Percentiles rank a stretch among this genome's conserved stretches.
Conservation (phyloP, 2,329 filamentous ascomycete species). For the Aspergillus sp. region DNA sequence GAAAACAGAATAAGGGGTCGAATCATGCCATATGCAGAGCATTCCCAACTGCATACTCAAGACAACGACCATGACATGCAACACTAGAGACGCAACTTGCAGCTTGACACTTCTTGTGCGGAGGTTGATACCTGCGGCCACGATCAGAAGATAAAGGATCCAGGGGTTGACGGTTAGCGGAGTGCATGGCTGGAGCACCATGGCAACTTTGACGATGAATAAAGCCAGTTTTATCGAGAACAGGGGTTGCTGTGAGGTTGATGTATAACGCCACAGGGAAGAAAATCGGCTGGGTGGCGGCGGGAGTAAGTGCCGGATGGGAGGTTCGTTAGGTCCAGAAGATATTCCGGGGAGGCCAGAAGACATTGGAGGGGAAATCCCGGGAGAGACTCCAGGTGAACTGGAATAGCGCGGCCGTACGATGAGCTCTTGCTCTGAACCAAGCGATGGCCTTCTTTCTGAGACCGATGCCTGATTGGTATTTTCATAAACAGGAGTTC, state of each 20-base stretch:
- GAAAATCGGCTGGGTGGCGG: slow-evolving; percentile 42
- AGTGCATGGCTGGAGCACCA: slow-evolving; percentile 70
- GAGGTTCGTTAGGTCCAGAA: slow-evolving; percentile 21
- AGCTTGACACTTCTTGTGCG: slow-evolving; percentile 39
- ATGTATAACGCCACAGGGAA: slow-evolving; percentile 27
- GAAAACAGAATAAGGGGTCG: neutral
- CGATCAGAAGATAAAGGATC: slow-evolving; percentile 69
- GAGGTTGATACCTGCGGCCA: slow-evolving; percentile 70
- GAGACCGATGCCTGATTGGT: slow-evolving; percentile 1
- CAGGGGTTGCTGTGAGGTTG: slow-evolving; percentile 41
- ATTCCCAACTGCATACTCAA: slow-evolving; percentile 42
- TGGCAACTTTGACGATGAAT: slow-evolving; percentile 71
- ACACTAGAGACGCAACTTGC: slow-evolving; percentile 47
- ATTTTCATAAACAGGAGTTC: slow-evolving; percentile 24
- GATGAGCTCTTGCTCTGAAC: slow-evolving; percentile 38
- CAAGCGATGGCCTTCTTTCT: slow-evolving; percentile 27
- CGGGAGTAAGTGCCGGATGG: slow-evolving; percentile 46
- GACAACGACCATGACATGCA: slow-evolving; percentile 54
- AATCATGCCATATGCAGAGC: slow-evolving; percentile 17
- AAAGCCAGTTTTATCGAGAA: slow-evolving; percentile 59
- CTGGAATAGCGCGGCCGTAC: slow-evolving; percentile 36
- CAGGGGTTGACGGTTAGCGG: slow-evolving; percentile 70
- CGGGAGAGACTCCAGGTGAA: slow-evolving; percentile 32
- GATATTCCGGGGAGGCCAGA: neutral
- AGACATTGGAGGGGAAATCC: neutral